These are phyloP conservation scores for Pyrenochaeta sp. DNA, from an alignment of 2,329 filamentous ascomycete genomes.

Conservation along the genomic window DNA sequence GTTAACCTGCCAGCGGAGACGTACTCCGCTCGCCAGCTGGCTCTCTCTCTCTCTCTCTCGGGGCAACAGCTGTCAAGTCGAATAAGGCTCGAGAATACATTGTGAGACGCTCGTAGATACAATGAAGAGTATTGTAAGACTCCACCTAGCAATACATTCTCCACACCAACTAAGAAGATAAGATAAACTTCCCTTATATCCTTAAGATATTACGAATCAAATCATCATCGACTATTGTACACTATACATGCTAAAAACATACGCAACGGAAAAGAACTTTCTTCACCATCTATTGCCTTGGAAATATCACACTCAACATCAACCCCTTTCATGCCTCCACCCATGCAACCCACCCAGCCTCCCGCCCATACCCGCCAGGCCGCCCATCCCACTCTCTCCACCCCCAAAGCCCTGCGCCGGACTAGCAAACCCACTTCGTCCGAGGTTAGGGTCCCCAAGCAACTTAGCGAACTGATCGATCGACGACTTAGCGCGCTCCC, in stretches of 20 bases:
- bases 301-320: background rate
- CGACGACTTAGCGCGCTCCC: slow-evolving; percentile 83
- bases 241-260: background rate
- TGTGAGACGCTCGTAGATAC: too few relatives aligned
- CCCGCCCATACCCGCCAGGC: slow-evolving; percentile 7
- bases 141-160: background rate
- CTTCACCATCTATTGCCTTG: background rate
- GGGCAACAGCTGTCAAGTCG: too few relatives aligned
- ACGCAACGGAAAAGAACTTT: background rate
- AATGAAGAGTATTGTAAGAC: too few relatives aligned
- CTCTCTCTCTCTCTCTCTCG: too few relatives aligned
- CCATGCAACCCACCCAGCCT: slow-evolving; percentile 22
- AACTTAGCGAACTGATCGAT: slow-evolving; percentile 64
- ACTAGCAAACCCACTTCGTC: slow-evolving; percentile 14
- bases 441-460: slow-evolving; percentile 15
- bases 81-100: background rate
- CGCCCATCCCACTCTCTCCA: slow-evolving; percentile 11
- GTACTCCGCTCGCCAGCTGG: too few relatives aligned
- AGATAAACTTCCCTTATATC: background rate
- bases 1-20: too few relatives aligned
- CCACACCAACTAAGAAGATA: background rate
- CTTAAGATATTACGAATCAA: background rate
- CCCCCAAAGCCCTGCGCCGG: slow-evolving; percentile 15
- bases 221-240: background rate
- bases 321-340: slow-evolving; percentile 29